Evolutionary conservation across 2,329 filamentous ascomycete genomes (phyloP).

Genomic region (Juglanconis oblonga): DNA sequence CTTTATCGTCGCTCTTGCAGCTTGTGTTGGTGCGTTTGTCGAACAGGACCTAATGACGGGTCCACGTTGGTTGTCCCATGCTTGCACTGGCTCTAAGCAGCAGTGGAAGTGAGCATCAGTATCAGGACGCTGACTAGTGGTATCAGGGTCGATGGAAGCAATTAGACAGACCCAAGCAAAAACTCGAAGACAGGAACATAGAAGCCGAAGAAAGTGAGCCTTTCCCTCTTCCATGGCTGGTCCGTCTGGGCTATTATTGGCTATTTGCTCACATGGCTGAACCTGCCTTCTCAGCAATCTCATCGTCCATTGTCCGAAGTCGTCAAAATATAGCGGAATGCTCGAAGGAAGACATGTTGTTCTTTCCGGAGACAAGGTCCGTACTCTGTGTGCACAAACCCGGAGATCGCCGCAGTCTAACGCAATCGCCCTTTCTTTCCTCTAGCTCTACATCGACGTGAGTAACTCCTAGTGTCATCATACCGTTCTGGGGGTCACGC

Average conservation of each 20-base stretch:
- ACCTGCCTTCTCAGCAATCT: conserved; percentile 31
- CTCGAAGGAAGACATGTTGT: conserved; percentile 44
- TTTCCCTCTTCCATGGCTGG: background rate
- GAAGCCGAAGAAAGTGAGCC: conserved; percentile 39
- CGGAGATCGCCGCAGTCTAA: background rate
- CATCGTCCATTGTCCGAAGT: conserved; percentile 43
- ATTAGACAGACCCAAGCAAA: conserved; percentile 46
- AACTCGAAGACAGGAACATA: conserved; percentile 43
- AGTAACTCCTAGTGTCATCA: background rate
- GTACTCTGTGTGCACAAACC: background rate
- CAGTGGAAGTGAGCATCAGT: no score
- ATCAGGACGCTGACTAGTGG: conserved; percentile 13
- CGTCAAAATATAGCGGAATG: conserved; percentile 39
- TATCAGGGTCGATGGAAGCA: conserved; percentile 44
- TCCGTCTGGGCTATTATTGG: background rate
- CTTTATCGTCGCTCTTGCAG: conserved; percentile 38
- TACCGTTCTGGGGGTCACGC: background rate
- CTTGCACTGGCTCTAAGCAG: no score
- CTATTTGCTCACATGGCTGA: background rate
- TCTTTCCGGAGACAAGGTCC: conserved; percentile 40
- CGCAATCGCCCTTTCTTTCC: conserved; percentile 14
- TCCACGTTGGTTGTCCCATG: no score
- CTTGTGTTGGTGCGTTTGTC: conserved; percentile 17
- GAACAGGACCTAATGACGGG: no score
- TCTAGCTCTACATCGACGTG: conserved; percentile 43